A percentile compares a stretch with the other conserved stretches of the same genome.
phyloP scores from a whole-genome alignment of 768 basidiomycete genomes.

The Boletus insuetus region DNA sequence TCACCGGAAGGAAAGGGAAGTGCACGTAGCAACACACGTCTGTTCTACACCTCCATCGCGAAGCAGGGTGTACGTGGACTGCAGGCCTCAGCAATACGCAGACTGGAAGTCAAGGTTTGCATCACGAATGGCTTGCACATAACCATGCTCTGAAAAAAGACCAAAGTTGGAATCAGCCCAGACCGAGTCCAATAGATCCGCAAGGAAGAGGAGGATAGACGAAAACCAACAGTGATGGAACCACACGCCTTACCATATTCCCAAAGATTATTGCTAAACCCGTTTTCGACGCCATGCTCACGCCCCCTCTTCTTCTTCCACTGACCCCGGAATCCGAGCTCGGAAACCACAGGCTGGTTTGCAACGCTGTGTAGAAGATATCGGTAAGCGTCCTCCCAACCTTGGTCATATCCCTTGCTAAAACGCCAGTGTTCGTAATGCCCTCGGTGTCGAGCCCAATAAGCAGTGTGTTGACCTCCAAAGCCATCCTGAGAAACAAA shows the following conservation, averaged over 20 bases:
- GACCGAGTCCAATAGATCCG: neutral
- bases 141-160: constrained; percentile 51
- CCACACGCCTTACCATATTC: constrained; percentile 50
- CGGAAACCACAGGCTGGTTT: constrained; percentile 35
- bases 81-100: constrained; percentile 29
- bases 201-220: neutral
- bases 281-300: constrained; percentile 44
- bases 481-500: constrained; percentile 7
- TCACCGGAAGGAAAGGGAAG: neutral
- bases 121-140: constrained; percentile 50
- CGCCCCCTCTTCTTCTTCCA: constrained; percentile 48
- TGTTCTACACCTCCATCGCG: no score
- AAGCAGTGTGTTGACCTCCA: constrained; percentile 39
- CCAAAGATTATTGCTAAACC: constrained; percentile 51
- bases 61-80: neutral
- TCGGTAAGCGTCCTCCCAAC: constrained; percentile 68
- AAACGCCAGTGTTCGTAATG: constrained; percentile 69
- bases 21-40: neutral
- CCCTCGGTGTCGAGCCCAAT: constrained; percentile 49
- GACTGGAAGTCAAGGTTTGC: constrained; percentile 39
- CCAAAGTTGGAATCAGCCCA: neutral
- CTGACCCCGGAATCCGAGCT: constrained; percentile 64
- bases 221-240: neutral
- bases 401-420: constrained; percentile 57
- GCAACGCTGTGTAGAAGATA: constrained; percentile 43